These are phyloP conservation scores for Trifolium subterraneum DNA, from an alignment of 306 rosid species.

Conservation along the genomic window DNA sequence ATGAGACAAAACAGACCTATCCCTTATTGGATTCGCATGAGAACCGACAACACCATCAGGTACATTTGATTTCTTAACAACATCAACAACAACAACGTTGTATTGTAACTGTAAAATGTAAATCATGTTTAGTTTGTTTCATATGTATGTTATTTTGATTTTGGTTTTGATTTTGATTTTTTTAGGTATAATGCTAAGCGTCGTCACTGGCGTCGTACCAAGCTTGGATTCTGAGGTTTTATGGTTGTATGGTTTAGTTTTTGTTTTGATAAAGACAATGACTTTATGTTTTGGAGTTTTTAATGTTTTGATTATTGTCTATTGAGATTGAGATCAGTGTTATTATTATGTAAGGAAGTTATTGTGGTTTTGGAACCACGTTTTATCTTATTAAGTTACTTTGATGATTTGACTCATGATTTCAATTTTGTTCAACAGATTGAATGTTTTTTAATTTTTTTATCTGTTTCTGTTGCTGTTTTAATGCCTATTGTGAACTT, in stretches of 20 bases:
- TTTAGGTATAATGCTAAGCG: conserved; percentile 83
- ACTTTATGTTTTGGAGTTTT: not conserved
- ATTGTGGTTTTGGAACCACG: not conserved
- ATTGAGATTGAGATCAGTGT: not conserved
- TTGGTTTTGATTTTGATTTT: not conserved
- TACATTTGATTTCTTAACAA: not conserved
- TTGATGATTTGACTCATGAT: not conserved
- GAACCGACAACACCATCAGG: conserved; percentile 95
- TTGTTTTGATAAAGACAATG: not conserved
- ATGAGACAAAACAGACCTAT: conserved; percentile 96
- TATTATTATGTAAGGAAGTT: conserved; percentile 4
- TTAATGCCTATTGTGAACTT: not conserved
- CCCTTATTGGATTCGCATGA: conserved; percentile 90
- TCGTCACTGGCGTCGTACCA: conserved; percentile 95
- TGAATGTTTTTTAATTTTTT: not conserved
- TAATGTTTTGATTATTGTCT: not conserved
- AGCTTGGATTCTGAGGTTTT: conserved; percentile 70
- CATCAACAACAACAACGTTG: no score
- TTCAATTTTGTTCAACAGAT: not conserved
- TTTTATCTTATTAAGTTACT: not conserved
- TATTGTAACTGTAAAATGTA: no score
- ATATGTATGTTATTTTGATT: not conserved
- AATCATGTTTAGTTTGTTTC: not conserved
- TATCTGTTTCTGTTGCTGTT: not conserved
- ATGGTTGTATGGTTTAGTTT: not conserved